Percentiles rank a stretch among this genome's conserved stretches.
phyloP scores from a whole-genome alignment of 192 early-diverging fungal genomes.

The Lobosporangium transversale region DNA sequence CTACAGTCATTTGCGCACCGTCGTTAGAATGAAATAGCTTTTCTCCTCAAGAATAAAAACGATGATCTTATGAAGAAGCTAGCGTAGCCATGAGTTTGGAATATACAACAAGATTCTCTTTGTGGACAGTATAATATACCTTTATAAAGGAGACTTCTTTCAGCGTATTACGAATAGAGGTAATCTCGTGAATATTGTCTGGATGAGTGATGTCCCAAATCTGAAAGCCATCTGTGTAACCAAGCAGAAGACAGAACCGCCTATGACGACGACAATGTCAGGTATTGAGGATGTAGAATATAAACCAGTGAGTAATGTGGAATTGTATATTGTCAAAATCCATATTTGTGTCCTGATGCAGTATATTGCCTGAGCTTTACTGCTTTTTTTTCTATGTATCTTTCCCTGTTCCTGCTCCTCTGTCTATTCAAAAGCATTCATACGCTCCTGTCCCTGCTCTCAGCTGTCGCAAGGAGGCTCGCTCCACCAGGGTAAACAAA shows the following conservation, averaged over 20 bases:
- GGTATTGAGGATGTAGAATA: not conserved
- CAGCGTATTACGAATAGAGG: constrained; percentile 64
- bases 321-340: too few relatives aligned
- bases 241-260: constrained; percentile 67
- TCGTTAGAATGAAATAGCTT: too few relatives aligned
- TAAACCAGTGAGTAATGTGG: too few relatives aligned
- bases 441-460: constrained; percentile 2
- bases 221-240: constrained; percentile 81
- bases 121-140: too few relatives aligned
- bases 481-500: too few relatives aligned
- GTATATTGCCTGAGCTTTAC: not conserved
- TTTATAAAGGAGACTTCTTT: constrained; percentile 61
- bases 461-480: too few relatives aligned
- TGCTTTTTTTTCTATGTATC: not conserved
- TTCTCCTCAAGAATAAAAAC: too few relatives aligned
- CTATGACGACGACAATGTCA: constrained; percentile 9
- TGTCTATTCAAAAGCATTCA: too few relatives aligned
- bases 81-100: too few relatives aligned
- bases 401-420: not conserved
- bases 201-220: constrained; percentile 77
- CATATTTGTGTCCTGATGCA: not conserved
- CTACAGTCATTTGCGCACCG: too few relatives aligned
- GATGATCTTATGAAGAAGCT: too few relatives aligned
- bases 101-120: too few relatives aligned
- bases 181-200: constrained; percentile 74